Evolutionary conservation across 306 rosid species (phyloP), one percentile per base, ranked within the genome.

Genomic region (Chamaecrista fasciculata): DNA sequence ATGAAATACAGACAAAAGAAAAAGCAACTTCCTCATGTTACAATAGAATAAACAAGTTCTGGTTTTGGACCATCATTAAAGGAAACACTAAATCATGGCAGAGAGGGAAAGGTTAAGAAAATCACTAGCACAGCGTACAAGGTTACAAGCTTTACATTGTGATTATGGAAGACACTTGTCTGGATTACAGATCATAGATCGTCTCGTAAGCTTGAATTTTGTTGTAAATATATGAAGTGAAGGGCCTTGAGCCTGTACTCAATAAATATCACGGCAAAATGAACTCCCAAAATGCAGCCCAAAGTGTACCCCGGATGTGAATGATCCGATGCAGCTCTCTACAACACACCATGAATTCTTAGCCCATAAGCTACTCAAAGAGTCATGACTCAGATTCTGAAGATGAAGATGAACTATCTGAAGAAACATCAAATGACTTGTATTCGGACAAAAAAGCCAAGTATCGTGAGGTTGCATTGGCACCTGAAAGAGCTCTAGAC

Each of bases 311-410:
- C 43, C 23, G 52, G 40, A 62, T 53, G 65, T 29, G n/a, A 37
- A 42, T 26, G 3, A 51, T 43, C 43, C 64, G 36, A 42, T 21
- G 16, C 48, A 49, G 37, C 62, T 23, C 51, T 33, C 5, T 31
- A 56, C 62, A 33, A 16, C 6, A 33, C 6, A 6, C 5, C 16
- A 15, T 10, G 25, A 63, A 37, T 36, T 36, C 2, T 56, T 69
- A 21, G 18, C 57, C 51, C 43, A 57, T 49, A 39, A 50, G 62
- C 77, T 42, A 11, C 46, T 51, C 12, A 25, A 3, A 3, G 34
- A 15, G 49, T 70, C 44, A 18, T 74, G 51, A 29, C n/a, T 78
- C 62, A 0, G 88, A 85, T 39, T 87, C 90, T 15, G 91, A 86
- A 50, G 82, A 83, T 4, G 72, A 29, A 61, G 86, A 55, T 48